A percentile compares a stretch with the other conserved stretches of the same genome.
These are phyloP conservation scores for Entelexis paramagnoliae DNA, from an alignment of 1,139 yeast genomes.

Conservation along the genomic window DNA sequence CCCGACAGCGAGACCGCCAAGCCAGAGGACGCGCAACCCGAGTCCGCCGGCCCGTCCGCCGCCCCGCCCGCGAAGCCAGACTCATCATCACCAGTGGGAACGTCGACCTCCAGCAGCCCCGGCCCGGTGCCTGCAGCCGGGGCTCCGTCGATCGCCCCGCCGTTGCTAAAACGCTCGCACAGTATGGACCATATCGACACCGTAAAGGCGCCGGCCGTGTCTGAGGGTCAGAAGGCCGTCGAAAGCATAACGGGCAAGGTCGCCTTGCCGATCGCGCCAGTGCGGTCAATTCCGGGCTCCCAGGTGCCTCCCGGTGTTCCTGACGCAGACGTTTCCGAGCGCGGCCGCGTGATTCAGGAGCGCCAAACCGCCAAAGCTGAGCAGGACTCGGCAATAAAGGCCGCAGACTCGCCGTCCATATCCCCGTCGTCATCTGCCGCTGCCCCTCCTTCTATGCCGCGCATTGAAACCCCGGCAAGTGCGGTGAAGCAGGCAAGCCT, in stretches of 20 bases:
- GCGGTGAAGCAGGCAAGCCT: neutral
- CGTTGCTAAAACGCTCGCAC: conserved; percentile 14
- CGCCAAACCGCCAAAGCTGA: neutral
- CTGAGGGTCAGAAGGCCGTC: conserved; percentile 23
- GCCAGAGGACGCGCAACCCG: neutral
- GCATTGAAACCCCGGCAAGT: neutral
- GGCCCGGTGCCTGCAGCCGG: neutral
- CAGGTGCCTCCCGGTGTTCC: neutral
- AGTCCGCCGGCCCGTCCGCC: neutral
- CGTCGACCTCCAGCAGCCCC: neutral
- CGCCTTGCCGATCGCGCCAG: conserved; percentile 10
- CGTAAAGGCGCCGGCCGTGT: conserved; percentile 8
- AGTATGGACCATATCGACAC: conserved; percentile 17
- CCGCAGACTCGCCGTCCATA: neutral
- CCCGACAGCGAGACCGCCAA: neutral
- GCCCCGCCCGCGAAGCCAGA: neutral
- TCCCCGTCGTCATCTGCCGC: neutral
- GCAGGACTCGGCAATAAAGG: neutral
- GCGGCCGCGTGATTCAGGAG: conserved; percentile 1
- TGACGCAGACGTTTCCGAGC: neutral
- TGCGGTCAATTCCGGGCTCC: neutral
- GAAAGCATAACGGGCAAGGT: conserved; percentile 23
- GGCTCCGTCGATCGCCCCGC: neutral
- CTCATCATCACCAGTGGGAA: neutral
- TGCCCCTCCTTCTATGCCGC: neutral